A percentile compares a stretch with the other conserved stretches of the same genome.
phyloP scores from a whole-genome alignment of 2,329 filamentous ascomycete species.

The Dactylellina drechsleri region DNA sequence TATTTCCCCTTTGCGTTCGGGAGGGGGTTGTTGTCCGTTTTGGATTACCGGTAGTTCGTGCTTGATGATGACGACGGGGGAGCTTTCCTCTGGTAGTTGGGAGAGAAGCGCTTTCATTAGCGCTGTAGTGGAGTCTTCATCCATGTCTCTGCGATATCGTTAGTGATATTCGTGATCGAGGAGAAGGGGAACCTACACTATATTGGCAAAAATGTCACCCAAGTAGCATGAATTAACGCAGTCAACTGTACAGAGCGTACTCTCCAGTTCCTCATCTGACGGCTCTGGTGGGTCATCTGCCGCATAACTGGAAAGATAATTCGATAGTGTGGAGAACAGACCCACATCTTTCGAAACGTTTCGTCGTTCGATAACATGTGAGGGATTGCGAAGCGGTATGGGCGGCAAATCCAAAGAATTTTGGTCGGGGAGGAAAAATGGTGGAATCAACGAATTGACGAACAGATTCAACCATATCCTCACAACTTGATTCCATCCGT shows the following conservation, averaged over 20 bases:
- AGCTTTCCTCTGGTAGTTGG: conserved; percentile 86
- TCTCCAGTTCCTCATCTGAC: conserved; percentile 95
- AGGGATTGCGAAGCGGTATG: conserved; percentile 90
- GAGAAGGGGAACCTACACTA: conserved; percentile 71
- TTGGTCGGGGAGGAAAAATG: conserved; percentile 75
- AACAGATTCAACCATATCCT: conserved; percentile 96
- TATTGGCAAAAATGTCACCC: conserved; percentile 81
- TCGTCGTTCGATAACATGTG: conserved; percentile 89
- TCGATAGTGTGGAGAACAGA: conserved; percentile 92
- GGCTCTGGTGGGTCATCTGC: conserved; percentile 97
- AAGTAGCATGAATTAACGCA: conserved; percentile 91
- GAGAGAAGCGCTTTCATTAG: conserved; percentile 79
- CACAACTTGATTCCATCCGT: conserved; percentile 84
- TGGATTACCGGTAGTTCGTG: conserved; percentile 76
- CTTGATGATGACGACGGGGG: conserved; percentile 87
- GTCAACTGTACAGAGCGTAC: conserved; percentile 91
- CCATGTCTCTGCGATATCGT: conserved; percentile 36
- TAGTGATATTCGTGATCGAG: not conserved
- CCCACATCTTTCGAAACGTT: conserved; percentile 81
- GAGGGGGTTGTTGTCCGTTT: conserved; percentile 70
- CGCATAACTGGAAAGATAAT: conserved; percentile 97
- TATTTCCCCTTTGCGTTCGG: conserved; percentile 68
- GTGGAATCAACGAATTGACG: conserved; percentile 88
- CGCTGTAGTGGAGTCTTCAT: conserved; percentile 38
- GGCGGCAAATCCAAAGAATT: conserved; percentile 76